A percentile compares a stretch with the other conserved stretches of the same genome.
Conservation (phyloP, 441 rosid species). For the California macrophylla region DNA sequence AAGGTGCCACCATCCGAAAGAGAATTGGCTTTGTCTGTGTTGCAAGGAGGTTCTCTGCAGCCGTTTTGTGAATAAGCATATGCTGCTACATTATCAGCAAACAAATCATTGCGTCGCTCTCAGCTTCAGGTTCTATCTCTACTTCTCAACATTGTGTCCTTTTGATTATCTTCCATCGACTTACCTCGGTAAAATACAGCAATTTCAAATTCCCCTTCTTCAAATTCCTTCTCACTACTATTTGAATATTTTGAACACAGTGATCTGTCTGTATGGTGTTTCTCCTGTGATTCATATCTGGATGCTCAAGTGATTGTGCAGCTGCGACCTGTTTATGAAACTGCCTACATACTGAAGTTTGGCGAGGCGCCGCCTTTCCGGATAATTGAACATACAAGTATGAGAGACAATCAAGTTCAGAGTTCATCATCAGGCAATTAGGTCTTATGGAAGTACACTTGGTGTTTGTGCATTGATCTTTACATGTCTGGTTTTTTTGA, state of each 20-base stretch:
- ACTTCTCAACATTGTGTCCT: background rate
- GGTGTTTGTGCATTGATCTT: background rate
- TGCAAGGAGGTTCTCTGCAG: constrained; percentile 87
- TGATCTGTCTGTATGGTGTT: constrained; percentile 87
- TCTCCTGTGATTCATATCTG: constrained; percentile 65
- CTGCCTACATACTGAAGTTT: constrained; percentile 69
- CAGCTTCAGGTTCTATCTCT: constrained; percentile 50
- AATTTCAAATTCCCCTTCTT: background rate
- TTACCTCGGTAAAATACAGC: background rate
- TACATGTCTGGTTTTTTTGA: background rate
- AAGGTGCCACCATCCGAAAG: constrained; percentile 67
- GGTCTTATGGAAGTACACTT: background rate
- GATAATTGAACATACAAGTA: constrained; percentile 17
- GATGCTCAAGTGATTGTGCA: constrained; percentile 58
- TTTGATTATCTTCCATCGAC: background rate
- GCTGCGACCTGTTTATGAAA: constrained; percentile 51
- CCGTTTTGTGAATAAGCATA: constrained; percentile 78
- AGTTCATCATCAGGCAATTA: constrained; percentile 18
- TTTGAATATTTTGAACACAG: constrained; percentile 25
- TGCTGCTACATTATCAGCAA: constrained; percentile 61
- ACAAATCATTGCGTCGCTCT: constrained; percentile 57
- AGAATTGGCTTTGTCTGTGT: constrained; percentile 78
- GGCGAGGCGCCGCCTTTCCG: constrained; percentile 65
- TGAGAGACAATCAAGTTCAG: constrained; percentile 11
- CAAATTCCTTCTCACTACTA: background rate